Percentiles rank a stretch among this genome's conserved stretches.
These are phyloP conservation scores for Naganishia sp. DNA, from an alignment of 1,284 basidiomycete species.

Conservation along the genomic window DNA sequence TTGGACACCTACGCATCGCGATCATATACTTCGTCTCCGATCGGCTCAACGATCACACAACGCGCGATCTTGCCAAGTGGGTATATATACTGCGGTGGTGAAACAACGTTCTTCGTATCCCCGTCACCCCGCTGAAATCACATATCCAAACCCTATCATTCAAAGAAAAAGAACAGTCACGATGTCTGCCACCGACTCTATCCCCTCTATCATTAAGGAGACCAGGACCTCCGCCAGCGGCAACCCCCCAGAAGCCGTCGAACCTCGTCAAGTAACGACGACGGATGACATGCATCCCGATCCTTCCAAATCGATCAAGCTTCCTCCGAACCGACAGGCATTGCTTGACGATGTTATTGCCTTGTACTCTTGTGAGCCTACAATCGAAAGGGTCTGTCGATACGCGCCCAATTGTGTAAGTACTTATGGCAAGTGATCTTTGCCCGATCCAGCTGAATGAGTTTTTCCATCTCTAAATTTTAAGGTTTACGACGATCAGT, in stretches of 20 bases:
- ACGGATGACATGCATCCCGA: conserved; percentile 46
- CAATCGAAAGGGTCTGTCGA: conserved; percentile 42
- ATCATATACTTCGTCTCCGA: too few species aligned
- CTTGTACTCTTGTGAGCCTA: conserved; percentile 42
- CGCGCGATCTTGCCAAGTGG: too few species aligned
- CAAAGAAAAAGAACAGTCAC: background rate
- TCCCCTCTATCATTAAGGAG: conserved; percentile 39
- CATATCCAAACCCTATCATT: background rate
- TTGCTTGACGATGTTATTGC: conserved; percentile 46
- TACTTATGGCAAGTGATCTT: background rate
- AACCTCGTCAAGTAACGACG: conserved; percentile 42
- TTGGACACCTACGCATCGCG: too few species aligned
- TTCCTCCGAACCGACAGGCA: conserved; percentile 42
- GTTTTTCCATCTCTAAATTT: conserved; percentile 10
- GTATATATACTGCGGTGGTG: too few species aligned
- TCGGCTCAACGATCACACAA: too few species aligned
- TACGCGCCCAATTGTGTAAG: conserved; percentile 40
- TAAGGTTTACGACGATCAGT: conserved; percentile 40
- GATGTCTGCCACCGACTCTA: conserved; percentile 14
- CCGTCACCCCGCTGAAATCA: too few species aligned
- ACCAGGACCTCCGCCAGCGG: conserved; percentile 42
- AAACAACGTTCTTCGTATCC: too few species aligned
- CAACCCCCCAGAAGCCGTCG: conserved; percentile 39
- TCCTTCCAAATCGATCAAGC: conserved; percentile 39
- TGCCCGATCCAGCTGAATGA: background rate